Base-by-base conservation (phyloP, 345 rosid species). In the Eutrema heterophyllum region DNA sequence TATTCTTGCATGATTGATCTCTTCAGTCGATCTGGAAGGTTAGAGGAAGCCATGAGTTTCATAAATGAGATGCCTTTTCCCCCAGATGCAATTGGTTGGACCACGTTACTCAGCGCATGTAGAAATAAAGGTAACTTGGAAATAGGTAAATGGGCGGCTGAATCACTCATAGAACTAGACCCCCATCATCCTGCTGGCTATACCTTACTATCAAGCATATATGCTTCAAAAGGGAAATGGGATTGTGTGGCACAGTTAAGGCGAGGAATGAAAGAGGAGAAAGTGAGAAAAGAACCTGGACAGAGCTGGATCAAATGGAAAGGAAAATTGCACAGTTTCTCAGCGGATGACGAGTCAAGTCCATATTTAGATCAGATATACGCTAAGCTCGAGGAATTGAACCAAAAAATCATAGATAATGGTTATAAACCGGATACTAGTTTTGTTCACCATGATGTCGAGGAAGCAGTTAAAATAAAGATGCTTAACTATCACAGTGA, bases 1-100 rank as follows among this genome's bases (percentile, higher is more conserved):
- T 89, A 87, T 59, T 87, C 92, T 74, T 94, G 98, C 82, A 94
- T 94, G 96, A 94, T 91, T 54, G 98, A 94, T 79, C 91, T 89
- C 72, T 81, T 86, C 29, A 85, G 97, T 81, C 84, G 97, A 61
- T 87, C 97, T 48, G 97, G 97, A 72, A 86, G 82, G 84, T 73
- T 91, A 78, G 88, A 87, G 81, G 93, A 88, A 83, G 95, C 98
- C 73, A 86, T 81, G 83, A 65, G 52, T 51, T 89, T 88, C 70
- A 88, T 89, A 65, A 79, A 70, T 66, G 76, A 62, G 64, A 94
- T 94, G 97, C 97, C 97, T 74, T 86, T 74, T 78, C 79, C 67
- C 14, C 93, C 97, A 36, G 93, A 94, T 80, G 84, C 92, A 62
- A 74, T 88, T 77, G 97, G 94, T 79, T 93, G 96, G 94, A 84